Evolutionary conservation across 163 green algal genomes (phyloP).

Genomic region (Chloromonas sp.): DNA sequence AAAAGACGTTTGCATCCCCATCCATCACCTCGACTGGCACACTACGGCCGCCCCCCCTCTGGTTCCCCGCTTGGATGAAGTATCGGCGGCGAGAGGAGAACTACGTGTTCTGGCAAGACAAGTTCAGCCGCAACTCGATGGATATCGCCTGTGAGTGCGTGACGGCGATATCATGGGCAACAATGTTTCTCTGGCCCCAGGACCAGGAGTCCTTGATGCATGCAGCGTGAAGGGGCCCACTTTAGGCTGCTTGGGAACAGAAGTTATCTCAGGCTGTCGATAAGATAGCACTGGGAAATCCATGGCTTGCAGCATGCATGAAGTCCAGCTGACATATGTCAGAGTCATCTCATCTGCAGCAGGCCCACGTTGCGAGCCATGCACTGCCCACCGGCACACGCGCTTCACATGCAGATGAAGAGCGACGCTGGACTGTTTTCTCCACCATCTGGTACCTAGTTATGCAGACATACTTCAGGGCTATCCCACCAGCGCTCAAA

Average conservation of each 20-base stretch:
- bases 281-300: too few species aligned
- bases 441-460: conserved; percentile 47
- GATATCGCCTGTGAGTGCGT: conserved; percentile 41
- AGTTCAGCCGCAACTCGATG: conserved; percentile 46
- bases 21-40: conserved; percentile 21
- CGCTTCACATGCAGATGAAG: conserved; percentile 23
- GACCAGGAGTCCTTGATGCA: not conserved
- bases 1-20: not conserved
- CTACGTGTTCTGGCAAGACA: conserved; percentile 58
- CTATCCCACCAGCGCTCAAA: conserved; percentile 35
- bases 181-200: not conserved
- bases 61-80: conserved; percentile 55
- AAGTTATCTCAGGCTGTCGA: not conserved
- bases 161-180: too few species aligned
- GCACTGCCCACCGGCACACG: too few species aligned
- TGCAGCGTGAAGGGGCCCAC: not conserved
- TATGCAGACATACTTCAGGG: conserved; percentile 37
- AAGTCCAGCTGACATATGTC: too few species aligned
- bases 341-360: too few species aligned
- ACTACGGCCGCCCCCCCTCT: conserved; percentile 39
- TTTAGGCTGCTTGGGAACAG: not conserved
- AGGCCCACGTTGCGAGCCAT: too few species aligned
- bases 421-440: conserved; percentile 57
- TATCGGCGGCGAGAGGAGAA: conserved; percentile 48
- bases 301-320: too few species aligned